A percentile compares a stretch with the other conserved stretches of the same genome.
Evolutionary conservation across 2,329 filamentous ascomycete genomes (phyloP).

Genomic region (Neonectria faginata): DNA sequence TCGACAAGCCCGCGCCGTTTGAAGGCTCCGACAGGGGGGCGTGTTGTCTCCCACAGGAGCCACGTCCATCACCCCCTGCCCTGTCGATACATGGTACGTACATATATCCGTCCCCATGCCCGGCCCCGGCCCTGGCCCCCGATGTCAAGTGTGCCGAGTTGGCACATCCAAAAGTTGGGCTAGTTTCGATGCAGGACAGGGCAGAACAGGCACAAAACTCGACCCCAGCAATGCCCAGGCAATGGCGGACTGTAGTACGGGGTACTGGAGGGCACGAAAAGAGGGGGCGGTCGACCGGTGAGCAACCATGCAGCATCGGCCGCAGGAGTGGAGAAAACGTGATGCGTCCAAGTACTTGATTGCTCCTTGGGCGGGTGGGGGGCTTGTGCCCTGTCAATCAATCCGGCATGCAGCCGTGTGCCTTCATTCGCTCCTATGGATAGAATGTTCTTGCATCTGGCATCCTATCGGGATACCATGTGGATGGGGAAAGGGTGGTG

Average conservation of each 20-base stretch:
- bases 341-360: conserved; percentile 20
- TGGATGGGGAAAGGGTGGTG: conserved; percentile 19
- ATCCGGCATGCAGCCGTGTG: conserved; percentile 22
- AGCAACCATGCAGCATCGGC: conserved; percentile 39
- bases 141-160: conserved; percentile 24
- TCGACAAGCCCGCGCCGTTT: conserved; percentile 17
- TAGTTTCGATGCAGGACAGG: conserved; percentile 24
- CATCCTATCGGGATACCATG: conserved; percentile 9
- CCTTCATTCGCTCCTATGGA: conserved; percentile 14
- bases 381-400: conserved; percentile 33
- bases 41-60: conserved; percentile 41
- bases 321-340: conserved; percentile 37
- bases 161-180: conserved; percentile 21
- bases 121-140: conserved; percentile 26
- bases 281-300: conserved; percentile 40
- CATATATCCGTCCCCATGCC: conserved; percentile 9
- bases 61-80: conserved; percentile 42
- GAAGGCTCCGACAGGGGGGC: conserved; percentile 28
- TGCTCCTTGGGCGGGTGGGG: conserved; percentile 3
- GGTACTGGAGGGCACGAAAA: conserved; percentile 29
- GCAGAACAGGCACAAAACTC: conserved; percentile 13
- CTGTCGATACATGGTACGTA: conserved; percentile 10
- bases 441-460: conserved; percentile 7
- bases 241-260: conserved; percentile 6
- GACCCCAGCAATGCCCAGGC: conserved; percentile 3